phyloP scores from a whole-genome alignment of 2,329 filamentous ascomycete genomes.

The Pseudogymnoascus sp. region DNA sequence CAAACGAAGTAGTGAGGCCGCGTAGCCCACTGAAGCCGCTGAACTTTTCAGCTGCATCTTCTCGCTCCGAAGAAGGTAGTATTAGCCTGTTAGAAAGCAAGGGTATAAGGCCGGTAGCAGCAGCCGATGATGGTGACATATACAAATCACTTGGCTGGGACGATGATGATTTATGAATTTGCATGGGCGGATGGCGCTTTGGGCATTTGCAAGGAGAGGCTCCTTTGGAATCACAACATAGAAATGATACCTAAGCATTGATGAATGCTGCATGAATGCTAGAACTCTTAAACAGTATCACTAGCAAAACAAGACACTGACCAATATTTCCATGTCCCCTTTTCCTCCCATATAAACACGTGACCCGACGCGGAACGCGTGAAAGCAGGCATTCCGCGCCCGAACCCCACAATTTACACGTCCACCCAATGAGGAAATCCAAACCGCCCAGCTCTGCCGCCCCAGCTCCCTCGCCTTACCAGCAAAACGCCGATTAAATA shows the following conservation, averaged over 20 bases:
- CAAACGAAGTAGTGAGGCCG: slow-evolving; percentile 10
- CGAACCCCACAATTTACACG: slow-evolving; percentile 5
- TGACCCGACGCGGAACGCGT: slow-evolving; percentile 6
- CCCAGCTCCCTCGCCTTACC: neutral
- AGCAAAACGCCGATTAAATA: neutral
- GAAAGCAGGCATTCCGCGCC: neutral
- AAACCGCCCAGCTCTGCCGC: neutral
- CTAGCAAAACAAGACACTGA: neutral
- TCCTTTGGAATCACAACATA: slow-evolving; percentile 4
- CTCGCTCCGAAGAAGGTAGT: neutral
- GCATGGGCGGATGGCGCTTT: slow-evolving; percentile 5
- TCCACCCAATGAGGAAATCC: slow-evolving; percentile 9
- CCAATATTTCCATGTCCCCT: neutral
- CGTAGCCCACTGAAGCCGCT: slow-evolving; percentile 12
- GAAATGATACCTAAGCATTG: slow-evolving; percentile 5
- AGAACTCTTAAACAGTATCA: slow-evolving; percentile 1
- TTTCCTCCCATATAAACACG: neutral
- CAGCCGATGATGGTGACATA: slow-evolving; percentile 7
- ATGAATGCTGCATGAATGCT: neutral
- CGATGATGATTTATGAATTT: slow-evolving; percentile 12
- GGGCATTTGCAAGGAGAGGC: slow-evolving; percentile 6
- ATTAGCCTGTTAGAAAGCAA: neutral
- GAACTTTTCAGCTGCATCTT: slow-evolving; percentile 19
- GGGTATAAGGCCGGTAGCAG: neutral
- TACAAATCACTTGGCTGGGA: slow-evolving; percentile 12